These are phyloP conservation scores for Clavispora fructus DNA, from an alignment of 805 yeast genomes.

Conservation along the genomic window DNA sequence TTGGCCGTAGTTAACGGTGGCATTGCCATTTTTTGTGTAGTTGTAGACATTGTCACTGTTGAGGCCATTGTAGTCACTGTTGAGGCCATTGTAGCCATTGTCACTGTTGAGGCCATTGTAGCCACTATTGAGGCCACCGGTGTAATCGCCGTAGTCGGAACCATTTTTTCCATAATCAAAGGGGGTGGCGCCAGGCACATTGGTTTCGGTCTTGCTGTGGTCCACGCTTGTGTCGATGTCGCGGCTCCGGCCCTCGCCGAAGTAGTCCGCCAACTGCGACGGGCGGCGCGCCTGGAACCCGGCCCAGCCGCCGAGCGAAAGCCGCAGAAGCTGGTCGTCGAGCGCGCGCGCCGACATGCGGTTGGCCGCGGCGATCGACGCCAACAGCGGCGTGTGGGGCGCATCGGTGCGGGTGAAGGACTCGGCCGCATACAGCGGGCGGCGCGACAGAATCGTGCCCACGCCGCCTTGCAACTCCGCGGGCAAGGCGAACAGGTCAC, in stretches of 20 bases:
- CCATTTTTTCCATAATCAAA: too few relatives aligned
- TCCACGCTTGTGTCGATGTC: neutral
- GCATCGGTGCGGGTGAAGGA: slow-evolving; percentile 36
- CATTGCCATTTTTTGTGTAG: neutral
- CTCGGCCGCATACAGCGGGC: slow-evolving; percentile 75
- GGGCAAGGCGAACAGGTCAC: slow-evolving; percentile 45
- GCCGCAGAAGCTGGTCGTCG: slow-evolving; percentile 23
- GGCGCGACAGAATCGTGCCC: slow-evolving; percentile 56
- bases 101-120: too few relatives aligned
- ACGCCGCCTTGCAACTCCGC: slow-evolving; percentile 61
- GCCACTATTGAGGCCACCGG: too few relatives aligned
- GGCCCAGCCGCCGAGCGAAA: slow-evolving; percentile 28
- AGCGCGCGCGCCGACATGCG: slow-evolving; percentile 21
- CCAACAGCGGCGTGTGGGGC: slow-evolving; percentile 3
- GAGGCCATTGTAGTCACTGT: too few relatives aligned
- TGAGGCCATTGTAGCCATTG: too few relatives aligned
- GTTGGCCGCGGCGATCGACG: slow-evolving; percentile 27
- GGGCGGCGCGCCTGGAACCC: slow-evolving; percentile 41
- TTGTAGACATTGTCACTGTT: too few relatives aligned
- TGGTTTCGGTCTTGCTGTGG: too few relatives aligned
- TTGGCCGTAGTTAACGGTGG: too few relatives aligned
- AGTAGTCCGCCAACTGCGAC: slow-evolving; percentile 34
- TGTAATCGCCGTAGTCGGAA: too few relatives aligned
- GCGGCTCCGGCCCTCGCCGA: neutral
- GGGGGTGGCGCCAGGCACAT: too few relatives aligned